Percentiles rank a stretch among this genome's conserved stretches.
phyloP scores from a whole-genome alignment of 306 rosid genomes.

The Aeschynomene evenia region DNA sequence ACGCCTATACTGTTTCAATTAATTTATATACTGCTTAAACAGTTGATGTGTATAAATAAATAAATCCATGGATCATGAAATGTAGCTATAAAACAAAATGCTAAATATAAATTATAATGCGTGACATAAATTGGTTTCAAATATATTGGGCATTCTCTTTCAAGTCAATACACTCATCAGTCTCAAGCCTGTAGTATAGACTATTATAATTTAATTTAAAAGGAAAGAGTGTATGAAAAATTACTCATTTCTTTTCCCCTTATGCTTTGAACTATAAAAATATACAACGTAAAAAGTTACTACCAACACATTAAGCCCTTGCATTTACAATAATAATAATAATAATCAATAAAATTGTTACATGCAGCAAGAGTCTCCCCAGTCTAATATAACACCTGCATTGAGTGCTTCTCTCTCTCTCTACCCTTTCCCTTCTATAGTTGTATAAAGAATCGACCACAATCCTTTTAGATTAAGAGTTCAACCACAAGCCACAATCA shows the following conservation, averaged over 20 bases:
- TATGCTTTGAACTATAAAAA: constrained; percentile 36
- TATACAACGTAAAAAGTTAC: constrained; percentile 39
- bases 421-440: constrained; percentile 13
- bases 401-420: constrained; percentile 12
- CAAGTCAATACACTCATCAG: background rate
- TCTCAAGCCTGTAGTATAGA: background rate
- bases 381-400: background rate
- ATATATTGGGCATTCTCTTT: constrained; percentile 8
- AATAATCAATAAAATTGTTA: constrained; percentile 43
- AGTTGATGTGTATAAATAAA: too few relatives aligned
- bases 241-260: background rate
- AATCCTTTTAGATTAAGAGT: constrained; percentile 14
- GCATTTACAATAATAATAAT: constrained; percentile 45
- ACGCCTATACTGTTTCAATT: too few relatives aligned
- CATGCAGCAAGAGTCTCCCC: constrained; percentile 36
- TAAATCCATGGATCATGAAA: background rate
- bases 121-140: constrained; percentile 23
- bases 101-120: background rate
- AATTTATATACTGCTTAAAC: too few relatives aligned
- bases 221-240: constrained; percentile 23
- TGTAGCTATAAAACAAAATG: background rate
- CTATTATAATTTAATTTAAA: constrained; percentile 3
- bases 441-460: constrained; percentile 15
- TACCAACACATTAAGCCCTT: constrained; percentile 36
- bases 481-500: constrained; percentile 32